Evolutionary conservation across 2,329 filamentous ascomycete genomes (phyloP).

Genomic region (Penicillium sp.): DNA sequence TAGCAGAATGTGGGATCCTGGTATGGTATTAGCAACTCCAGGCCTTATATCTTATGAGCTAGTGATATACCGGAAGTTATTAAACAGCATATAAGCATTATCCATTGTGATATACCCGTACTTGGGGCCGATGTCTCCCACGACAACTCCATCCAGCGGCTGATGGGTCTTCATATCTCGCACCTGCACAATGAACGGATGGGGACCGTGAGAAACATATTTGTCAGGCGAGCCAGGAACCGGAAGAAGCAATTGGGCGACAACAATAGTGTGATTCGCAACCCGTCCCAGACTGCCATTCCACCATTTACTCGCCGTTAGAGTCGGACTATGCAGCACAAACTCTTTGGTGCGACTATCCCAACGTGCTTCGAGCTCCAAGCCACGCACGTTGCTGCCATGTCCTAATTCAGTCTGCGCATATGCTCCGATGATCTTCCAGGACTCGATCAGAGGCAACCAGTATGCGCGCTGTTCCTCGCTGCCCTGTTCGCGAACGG

Average conservation of each 20-base stretch:
- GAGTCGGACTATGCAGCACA: conserved; percentile 49
- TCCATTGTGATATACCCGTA: conserved; percentile 54
- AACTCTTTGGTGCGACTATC: conserved; percentile 47
- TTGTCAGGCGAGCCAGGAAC: conserved; percentile 24
- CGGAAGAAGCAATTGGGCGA: conserved; percentile 51
- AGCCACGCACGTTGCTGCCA: conserved; percentile 51
- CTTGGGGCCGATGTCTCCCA: conserved; percentile 56
- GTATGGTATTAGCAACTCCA: neutral
- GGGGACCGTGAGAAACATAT: conserved; percentile 48
- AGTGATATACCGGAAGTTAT: conserved; percentile 37
- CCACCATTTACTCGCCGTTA: conserved; percentile 56
- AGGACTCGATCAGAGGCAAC: conserved; percentile 49
- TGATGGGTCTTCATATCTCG: conserved; percentile 48
- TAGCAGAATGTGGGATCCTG: conserved; percentile 46
- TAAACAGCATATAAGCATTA: conserved; percentile 54
- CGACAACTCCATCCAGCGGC: conserved; percentile 47
- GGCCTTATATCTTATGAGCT: neutral
- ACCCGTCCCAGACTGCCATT: conserved; percentile 52
- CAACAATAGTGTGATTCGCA: conserved; percentile 55
- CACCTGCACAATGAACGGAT: conserved; percentile 53
- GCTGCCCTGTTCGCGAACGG: conserved; percentile 49
- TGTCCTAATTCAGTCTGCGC: conserved; percentile 53
- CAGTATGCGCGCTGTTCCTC: conserved; percentile 49
- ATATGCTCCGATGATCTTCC: conserved; percentile 52
- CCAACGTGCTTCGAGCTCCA: conserved; percentile 50